Base-by-base conservation (phyloP, 2,329 filamentous ascomycete genomes). In the Trichoderma endophyticum region DNA sequence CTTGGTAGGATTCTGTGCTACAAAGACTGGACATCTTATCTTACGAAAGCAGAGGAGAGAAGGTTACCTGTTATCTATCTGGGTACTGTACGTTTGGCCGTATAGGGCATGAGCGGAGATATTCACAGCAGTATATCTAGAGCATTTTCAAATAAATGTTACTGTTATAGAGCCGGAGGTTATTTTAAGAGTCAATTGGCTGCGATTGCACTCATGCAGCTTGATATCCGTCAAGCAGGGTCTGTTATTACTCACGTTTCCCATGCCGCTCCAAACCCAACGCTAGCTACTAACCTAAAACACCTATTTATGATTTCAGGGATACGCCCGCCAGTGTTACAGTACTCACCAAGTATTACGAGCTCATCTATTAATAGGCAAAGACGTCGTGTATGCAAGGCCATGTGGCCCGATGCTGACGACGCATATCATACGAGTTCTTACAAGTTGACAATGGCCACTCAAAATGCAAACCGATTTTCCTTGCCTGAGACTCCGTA, bases 221-320 rank as follows among this genome's bases (percentile, higher is more conserved):
- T 24, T n/a, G 62, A 21, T 15, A 54, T 60, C 18, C 57, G 26
- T 34, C n/a, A 54, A 9, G n/a, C 63, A 56, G 15, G 28, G 30
- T 26, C n/a, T 36, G 43, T 34, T 18, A 34, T 26, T 24, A 21
- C 51, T 18, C n/a, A n/a, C 43, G n/a, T 51, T 32, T 34, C 24
- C 34, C 39, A 21, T 28, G 24, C 48, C 54, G 28, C 30, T 34
- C 30, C 43, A 54, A 54, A 56, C 14, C 28, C 63, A 54, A 30
- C 63, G 63, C 43, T 34, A 36, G n/a, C 48, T 28, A 21, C 54
- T 43, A 43, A 48, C 65, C 65, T 60, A 68, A 69, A 69, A 69
- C 66, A 48, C 34, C 36, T 48, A 56, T 60, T 69, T n/a, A 26
- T 48, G 9, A 32, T 43, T 60, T 61, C 66, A 69, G 66, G 56